Evolutionary conservation across 2,329 filamentous ascomycete genomes (phyloP).

Genomic region (Xylariales sp.): DNA sequence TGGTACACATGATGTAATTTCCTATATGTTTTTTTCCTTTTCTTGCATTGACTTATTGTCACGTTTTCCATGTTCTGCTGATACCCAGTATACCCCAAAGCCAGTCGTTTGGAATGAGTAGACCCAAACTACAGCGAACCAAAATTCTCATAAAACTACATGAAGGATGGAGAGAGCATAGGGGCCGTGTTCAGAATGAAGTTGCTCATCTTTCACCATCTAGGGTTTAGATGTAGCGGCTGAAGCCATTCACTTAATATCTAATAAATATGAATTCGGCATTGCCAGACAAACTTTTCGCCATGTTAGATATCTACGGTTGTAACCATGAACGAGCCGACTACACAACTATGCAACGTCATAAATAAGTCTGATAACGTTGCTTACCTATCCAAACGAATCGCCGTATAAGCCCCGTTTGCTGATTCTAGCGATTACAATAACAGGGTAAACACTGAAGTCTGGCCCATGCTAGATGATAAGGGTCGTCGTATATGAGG

Average conservation of each 20-base stretch:
- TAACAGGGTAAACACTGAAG: no score
- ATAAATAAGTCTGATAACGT: no score
- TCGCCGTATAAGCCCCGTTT: no score
- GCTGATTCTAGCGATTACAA: no score
- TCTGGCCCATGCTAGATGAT: no score
- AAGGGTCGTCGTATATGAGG: no score
- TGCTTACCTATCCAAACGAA: no score
- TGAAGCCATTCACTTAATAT: slow-evolving; percentile 11
- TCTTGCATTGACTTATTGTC: slow-evolving; percentile 23
- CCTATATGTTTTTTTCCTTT: slow-evolving; percentile 20
- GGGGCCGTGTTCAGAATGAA: slow-evolving; percentile 11
- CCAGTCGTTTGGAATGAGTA: slow-evolving; percentile 26
- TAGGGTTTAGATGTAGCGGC: slow-evolving; percentile 8
- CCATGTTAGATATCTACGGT: no score
- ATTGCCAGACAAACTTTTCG: not conserved
- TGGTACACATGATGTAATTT: slow-evolving; percentile 24
- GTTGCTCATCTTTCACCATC: slow-evolving; percentile 8
- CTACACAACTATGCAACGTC: no score
- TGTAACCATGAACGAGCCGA: no score
- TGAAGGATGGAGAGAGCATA: slow-evolving; percentile 8
- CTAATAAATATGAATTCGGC: slow-evolving; percentile 9
- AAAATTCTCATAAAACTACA: slow-evolving; percentile 16
- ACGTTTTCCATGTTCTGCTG: slow-evolving; percentile 29
- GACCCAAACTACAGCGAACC: slow-evolving; percentile 19
- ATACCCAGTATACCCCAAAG: slow-evolving; percentile 33